Conservation (phyloP, 192 early-diverging fungal genomes). For the Linnemannia zychae region DNA sequence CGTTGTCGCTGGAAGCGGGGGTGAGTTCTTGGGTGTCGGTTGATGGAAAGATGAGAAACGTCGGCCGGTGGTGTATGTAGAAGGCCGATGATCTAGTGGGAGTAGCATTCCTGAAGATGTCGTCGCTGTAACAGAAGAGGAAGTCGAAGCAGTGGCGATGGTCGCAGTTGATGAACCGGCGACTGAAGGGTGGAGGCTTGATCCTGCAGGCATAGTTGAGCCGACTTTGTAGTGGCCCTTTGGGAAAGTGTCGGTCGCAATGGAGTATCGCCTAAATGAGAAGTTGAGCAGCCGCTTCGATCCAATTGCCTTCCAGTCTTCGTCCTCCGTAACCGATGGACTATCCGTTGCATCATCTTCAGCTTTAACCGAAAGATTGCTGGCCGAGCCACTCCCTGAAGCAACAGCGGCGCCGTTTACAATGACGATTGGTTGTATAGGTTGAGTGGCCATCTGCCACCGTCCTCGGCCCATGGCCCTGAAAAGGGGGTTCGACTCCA, state of each 20-base stretch:
- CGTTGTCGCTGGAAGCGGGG: constrained; percentile 45
- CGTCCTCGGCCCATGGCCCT: constrained; percentile 58
- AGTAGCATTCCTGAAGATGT: constrained; percentile 31
- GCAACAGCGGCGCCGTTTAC: constrained; percentile 22
- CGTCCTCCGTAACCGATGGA: constrained; percentile 56
- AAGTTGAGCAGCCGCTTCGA: constrained; percentile 48
- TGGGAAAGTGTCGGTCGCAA: constrained; percentile 54
- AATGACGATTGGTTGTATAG: constrained; percentile 27
- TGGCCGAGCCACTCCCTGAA: constrained; percentile 21
- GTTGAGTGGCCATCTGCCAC: constrained; percentile 56
- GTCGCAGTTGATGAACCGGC: background rate
- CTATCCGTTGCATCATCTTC: constrained; percentile 51
- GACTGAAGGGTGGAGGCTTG: constrained; percentile 4
- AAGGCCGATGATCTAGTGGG: constrained; percentile 25
- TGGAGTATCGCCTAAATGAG: constrained; percentile 53
- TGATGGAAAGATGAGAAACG: constrained; percentile 55
- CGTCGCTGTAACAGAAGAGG: constrained; percentile 11
- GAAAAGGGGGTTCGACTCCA: constrained; percentile 59
- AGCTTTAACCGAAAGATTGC: constrained; percentile 18
- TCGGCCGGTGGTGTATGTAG: constrained; percentile 29
- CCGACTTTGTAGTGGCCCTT: constrained; percentile 50
- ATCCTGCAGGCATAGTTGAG: constrained; percentile 27
- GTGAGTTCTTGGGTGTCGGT: constrained; percentile 56
- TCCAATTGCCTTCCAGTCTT: constrained; percentile 58
- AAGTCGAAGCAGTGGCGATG: constrained; percentile 17